phyloP scores from a whole-genome alignment of 2,329 filamentous ascomycete species.

The Ilyonectria sp. region DNA sequence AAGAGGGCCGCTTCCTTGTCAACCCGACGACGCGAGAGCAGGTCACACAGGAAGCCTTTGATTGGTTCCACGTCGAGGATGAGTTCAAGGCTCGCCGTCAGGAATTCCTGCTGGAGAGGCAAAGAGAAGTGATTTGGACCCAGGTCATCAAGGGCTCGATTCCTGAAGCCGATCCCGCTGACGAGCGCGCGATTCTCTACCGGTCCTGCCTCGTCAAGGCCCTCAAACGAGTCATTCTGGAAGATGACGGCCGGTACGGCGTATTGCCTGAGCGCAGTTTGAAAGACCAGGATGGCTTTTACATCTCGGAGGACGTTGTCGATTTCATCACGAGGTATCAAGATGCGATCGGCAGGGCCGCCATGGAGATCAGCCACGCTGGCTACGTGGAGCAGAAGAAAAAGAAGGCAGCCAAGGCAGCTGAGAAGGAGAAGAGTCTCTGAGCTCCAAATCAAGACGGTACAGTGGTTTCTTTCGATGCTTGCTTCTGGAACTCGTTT shows the following conservation, averaged over 20 bases:
- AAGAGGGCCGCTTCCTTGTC: constrained; percentile 53
- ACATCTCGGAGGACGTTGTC: constrained; percentile 57
- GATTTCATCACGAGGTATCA: constrained; percentile 60
- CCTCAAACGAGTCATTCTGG: constrained; percentile 66
- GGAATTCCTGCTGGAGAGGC: constrained; percentile 59
- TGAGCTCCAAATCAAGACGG: background rate
- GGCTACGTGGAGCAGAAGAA: constrained; percentile 25
- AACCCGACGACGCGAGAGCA: constrained; percentile 56
- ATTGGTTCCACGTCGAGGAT: constrained; percentile 60
- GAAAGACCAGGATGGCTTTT: constrained; percentile 58
- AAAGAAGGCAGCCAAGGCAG: background rate
- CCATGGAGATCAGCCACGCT: constrained; percentile 47
- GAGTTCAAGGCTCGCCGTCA: constrained; percentile 62
- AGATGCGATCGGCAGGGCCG: constrained; percentile 54
- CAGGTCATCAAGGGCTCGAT: constrained; percentile 60
- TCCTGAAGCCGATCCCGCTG: constrained; percentile 46
- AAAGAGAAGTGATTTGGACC: constrained; percentile 61
- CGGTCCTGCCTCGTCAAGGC: constrained; percentile 57
- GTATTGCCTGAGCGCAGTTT: constrained; percentile 47
- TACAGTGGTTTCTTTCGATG: background rate
- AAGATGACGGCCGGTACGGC: constrained; percentile 58
- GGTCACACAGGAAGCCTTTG: constrained; percentile 69
- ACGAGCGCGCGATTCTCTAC: constrained; percentile 45
- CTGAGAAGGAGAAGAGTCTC: background rate
- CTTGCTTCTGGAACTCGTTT: too few relatives aligned